Evolutionary conservation across 2,329 filamentous ascomycete genomes (phyloP), one percentile per base, ranked within the genome.

Genomic region (Bipolaris victoriae): DNA sequence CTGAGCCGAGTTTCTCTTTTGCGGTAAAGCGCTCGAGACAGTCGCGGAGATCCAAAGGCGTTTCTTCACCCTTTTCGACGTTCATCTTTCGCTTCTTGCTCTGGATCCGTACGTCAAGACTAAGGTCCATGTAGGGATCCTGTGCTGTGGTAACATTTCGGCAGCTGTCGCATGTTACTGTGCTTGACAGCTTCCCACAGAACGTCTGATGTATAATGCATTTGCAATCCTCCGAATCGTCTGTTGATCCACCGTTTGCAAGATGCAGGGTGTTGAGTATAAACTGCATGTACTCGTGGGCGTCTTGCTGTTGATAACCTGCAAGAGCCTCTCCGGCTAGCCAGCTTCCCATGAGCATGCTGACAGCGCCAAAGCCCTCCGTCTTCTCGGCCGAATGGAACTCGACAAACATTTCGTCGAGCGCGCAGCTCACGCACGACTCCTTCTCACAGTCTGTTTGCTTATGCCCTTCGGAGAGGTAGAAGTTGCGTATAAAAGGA

Each of bases 211-310:
- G 95, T 66, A 98, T 90, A 68, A 98, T 91, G 77, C 94, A 99
- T 57, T 88, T 86, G 80, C 95, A 98, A 65, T 76, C 71, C 24
- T 72, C 72, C 7, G 60, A 79, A 41, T 69, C 64, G 20, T 60
- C 62, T 48, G 71, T 65, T 3, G 72, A 69, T 45, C 90, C 88
- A 13, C 88, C 88, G 66, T 93, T 95, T 39, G 92, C 81, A 9
- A 80, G 87, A 72, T 97, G 94, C 15, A 99, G 83, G 68, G 95
- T 91, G 78, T 97, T 94, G 35, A 96, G 89, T 33, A 98, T 85
- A 71, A 96, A 97, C 73, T 97, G 92, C 76, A 97, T 96, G 78
- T 96, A 98, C 75, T 98, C 94, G 73, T 98, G 94, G 0, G 94
- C 94, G 72, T 98, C 94, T 79, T 98, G 94, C 77, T 98, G 94